phyloP scores from a whole-genome alignment of 352 stramenopile species.

The Elongisporangium anandrum region DNA sequence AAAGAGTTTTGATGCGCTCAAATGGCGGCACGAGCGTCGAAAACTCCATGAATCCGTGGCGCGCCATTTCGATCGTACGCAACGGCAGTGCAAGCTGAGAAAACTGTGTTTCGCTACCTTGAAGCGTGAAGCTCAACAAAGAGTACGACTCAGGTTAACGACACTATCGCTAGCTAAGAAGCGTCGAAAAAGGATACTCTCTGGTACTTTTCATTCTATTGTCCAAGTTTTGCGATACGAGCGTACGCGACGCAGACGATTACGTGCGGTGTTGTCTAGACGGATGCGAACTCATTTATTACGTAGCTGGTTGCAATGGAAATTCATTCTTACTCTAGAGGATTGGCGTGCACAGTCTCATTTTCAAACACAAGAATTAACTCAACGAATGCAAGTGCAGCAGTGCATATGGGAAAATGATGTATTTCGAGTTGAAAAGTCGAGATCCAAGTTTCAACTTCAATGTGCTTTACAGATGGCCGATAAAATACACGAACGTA shows the following conservation, averaged over 20 bases:
- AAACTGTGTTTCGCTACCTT: conserved; percentile 14
- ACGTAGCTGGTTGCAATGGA: conserved; percentile 17
- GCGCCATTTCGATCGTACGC: conserved; percentile 13
- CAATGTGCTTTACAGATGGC: conserved; percentile 24
- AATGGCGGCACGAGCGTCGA: conserved; percentile 6
- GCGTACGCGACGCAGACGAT: conserved; percentile 11
- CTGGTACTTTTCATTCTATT: conserved; percentile 7
- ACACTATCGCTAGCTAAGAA: neutral
- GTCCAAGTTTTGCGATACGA: conserved; percentile 3
- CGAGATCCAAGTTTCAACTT: conserved; percentile 22
- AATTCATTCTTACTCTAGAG: conserved; percentile 11
- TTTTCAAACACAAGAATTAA: conserved; percentile 16
- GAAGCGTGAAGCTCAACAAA: conserved; percentile 5
- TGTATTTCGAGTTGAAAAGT: conserved; percentile 13
- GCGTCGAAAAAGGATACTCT: neutral
- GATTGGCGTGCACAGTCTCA: conserved; percentile 12
- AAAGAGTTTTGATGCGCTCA: conserved; percentile 12
- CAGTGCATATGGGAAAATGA: conserved; percentile 10
- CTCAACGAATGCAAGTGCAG: conserved; percentile 12
- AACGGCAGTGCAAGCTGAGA: conserved; percentile 3
- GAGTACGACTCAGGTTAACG: neutral
- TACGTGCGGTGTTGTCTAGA: conserved; percentile 13
- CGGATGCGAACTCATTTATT: conserved; percentile 11
- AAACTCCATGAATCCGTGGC: conserved; percentile 14
- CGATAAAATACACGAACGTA: conserved; percentile 12